Percentiles rank a stretch among this genome's conserved stretches.
Conservation (phyloP, 345 rosid genomes). For the Dimocarpus longan region DNA sequence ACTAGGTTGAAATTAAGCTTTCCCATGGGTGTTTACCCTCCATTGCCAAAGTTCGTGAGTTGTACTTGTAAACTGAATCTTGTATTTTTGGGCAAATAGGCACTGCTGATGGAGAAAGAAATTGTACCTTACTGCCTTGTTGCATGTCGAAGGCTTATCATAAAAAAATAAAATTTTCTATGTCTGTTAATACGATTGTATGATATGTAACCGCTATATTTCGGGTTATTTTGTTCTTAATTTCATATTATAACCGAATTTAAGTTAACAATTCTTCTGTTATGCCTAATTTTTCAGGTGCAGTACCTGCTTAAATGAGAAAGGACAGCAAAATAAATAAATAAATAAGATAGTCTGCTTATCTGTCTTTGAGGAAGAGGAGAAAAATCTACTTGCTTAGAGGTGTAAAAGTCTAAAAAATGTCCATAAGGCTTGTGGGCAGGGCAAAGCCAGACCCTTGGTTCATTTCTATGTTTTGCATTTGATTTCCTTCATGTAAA, state of each 20-base stretch:
- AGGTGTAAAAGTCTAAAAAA: no score
- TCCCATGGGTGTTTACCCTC: not conserved
- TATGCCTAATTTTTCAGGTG: conserved; percentile 47
- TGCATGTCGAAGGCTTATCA: not conserved
- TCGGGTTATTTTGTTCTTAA: conserved; percentile 10
- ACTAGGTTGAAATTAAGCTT: not conserved
- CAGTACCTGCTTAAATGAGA: not conserved
- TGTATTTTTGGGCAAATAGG: not conserved
- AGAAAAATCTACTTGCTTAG: not conserved
- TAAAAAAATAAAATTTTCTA: not conserved
- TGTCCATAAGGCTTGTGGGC: no score
- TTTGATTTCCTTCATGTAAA: not conserved
- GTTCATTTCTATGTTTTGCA: not conserved
- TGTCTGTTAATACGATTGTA: conserved; percentile 2
- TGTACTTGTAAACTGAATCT: not conserved
- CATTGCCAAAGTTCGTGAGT: not conserved
- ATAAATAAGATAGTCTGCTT: not conserved
- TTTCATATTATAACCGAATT: conserved; percentile 3
- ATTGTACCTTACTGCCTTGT: not conserved
- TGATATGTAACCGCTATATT: not conserved
- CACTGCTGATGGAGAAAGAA: not conserved
- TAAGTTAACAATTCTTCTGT: conserved; percentile 7
- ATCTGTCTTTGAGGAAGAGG: not conserved
- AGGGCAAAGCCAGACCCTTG: no score
- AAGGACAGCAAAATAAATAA: not conserved